Evolutionary conservation across 805 yeast species (phyloP), one percentile per base, ranked within the genome.

Genomic region (Cyberlindnera samutprakarnensis): DNA sequence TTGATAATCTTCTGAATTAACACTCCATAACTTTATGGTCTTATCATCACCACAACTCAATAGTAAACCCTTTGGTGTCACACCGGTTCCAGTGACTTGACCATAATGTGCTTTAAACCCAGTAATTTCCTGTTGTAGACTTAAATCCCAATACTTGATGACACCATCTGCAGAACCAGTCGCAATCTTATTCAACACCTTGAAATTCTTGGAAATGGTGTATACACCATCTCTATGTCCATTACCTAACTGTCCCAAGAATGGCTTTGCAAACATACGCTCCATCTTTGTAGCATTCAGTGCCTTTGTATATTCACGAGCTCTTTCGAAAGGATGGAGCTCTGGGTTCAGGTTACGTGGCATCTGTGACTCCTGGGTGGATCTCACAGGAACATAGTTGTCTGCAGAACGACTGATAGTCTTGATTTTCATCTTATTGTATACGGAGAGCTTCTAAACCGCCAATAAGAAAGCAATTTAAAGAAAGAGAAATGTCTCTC

Each of bases 221-320:
- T 92, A 90, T 11, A 92, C 86, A 37, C 96, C 97, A 54, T 92
- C 98, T 36, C 90, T 65, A 53, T 94, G 98, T 7, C 98, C 98
- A 39, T 74, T 71, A 4, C 99, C 99, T 23, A 92, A 61, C 53
- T 92, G 97, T 1, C 95, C 96, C 14, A 94, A 68, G 57, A 92
- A 92, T 3, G 99, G 99, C 52, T 88, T 88, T 0, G 99, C 97
- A 70, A 92, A 92, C 83, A 92, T 80, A 44, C 96, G 71, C 53
- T 90, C 97, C 61, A 92, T 57, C 54, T 92, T 92, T 12, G 97
- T 88, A 18, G 98, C 97, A 35, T 85, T 90, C 32, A 92, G 61
- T 0, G 97, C 97, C 44, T 88, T 74, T 14, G 96, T 84, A 51
- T 92, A 92, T 59, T 92, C 98, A 53, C 98, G 70, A 6, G 97